Evolutionary conservation across 495 filamentous ascomycete genomes (phyloP).

Genomic region (Aspergillus affinis): DNA sequence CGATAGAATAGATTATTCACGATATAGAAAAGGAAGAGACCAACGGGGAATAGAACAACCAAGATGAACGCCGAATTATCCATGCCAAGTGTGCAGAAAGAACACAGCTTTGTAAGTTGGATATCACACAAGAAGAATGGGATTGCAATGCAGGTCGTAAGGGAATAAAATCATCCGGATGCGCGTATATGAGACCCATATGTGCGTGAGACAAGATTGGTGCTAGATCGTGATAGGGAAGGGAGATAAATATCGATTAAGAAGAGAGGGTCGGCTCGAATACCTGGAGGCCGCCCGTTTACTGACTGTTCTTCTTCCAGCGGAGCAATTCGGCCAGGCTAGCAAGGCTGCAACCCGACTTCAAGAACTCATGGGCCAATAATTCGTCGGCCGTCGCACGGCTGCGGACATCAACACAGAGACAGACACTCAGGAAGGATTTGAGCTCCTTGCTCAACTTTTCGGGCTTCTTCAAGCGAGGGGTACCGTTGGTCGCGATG

Average conservation of each 20-base stretch:
- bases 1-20: conserved; percentile 10
- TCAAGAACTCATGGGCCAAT: conserved; percentile 76
- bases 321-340: conserved; percentile 84
- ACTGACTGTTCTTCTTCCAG: conserved; percentile 56
- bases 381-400: conserved; percentile 88
- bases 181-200: conserved; percentile 37
- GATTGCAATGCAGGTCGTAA: conserved; percentile 28
- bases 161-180: conserved; percentile 27
- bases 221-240: conserved; percentile 23
- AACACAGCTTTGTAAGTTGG: conserved; percentile 18
- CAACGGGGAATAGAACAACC: conserved; percentile 16
- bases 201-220: conserved; percentile 34
- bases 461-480: conserved; percentile 94
- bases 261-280: neutral
- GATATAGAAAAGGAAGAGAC: conserved; percentile 17
- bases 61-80: conserved; percentile 37
- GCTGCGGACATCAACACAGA: conserved; percentile 94
- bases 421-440: conserved; percentile 89
- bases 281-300: conserved; percentile 14
- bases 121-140: conserved; percentile 22
- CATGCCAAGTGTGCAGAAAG: conserved; percentile 26
- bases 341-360: conserved; percentile 63
- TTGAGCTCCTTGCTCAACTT: conserved; percentile 96
- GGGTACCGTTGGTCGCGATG: conserved; percentile 97
- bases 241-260: conserved; percentile 11